These are phyloP conservation scores for Pseudohyphozyma bogoriensis DNA, from an alignment of 768 basidiomycete species.

Conservation along the genomic window DNA sequence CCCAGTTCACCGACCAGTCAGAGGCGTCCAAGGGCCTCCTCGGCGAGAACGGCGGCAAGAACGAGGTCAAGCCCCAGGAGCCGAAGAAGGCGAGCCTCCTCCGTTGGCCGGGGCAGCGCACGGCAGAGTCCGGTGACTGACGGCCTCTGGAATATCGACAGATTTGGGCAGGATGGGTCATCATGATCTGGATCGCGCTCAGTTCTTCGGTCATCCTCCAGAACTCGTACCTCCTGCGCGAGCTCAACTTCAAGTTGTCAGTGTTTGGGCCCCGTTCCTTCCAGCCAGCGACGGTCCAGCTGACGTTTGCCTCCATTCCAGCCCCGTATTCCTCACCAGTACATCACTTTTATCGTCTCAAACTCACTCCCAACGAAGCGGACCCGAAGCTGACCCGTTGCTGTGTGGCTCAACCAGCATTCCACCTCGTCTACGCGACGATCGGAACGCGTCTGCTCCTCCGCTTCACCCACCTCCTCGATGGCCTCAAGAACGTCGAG, in stretches of 20 bases:
- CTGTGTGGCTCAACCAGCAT: too few species aligned
- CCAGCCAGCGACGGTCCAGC: neutral
- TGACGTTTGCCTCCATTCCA: conserved; percentile 53
- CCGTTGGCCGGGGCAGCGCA: conserved; percentile 24
- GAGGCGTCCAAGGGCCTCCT: neutral
- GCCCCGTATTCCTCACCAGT: conserved; percentile 85
- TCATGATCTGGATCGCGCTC: conserved; percentile 86
- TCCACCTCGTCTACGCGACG: conserved; percentile 39
- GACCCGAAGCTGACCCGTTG: conserved; percentile 50
- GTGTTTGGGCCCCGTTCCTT: neutral
- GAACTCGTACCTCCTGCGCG: conserved; percentile 59
- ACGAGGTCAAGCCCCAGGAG: neutral
- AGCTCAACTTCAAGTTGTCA: conserved; percentile 3
- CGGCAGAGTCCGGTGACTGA: too few species aligned
- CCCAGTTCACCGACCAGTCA: conserved; percentile 22
- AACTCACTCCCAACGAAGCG: too few species aligned
- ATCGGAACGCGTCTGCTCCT: conserved; percentile 78
- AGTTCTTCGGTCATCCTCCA: conserved; percentile 87
- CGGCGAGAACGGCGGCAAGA: conserved; percentile 3
- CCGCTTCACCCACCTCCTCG: conserved; percentile 68
- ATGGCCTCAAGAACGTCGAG: conserved; percentile 59
- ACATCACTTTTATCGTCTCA: too few species aligned
- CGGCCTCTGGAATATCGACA: too few species aligned
- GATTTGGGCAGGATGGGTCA: conserved; percentile 49
- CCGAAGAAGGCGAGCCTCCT: conserved; percentile 30